Conservation (phyloP, 2,329 filamentous ascomycete species). For the Exophiala lecanii-corni region DNA sequence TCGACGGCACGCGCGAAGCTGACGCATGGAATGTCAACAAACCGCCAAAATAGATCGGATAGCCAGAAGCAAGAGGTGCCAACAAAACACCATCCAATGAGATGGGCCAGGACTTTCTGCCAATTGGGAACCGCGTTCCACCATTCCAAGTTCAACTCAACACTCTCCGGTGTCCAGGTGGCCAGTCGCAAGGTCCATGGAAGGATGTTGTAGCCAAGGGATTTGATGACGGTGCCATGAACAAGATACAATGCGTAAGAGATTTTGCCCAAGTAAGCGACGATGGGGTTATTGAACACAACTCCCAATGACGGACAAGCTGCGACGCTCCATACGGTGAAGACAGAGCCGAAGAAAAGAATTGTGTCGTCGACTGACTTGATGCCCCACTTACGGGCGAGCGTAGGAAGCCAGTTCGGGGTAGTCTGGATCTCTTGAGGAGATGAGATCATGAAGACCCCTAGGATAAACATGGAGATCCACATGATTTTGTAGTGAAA, state of each 20-base stretch:
- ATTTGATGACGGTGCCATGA: slow-evolving; percentile 23
- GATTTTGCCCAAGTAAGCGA: slow-evolving; percentile 31
- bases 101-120: slow-evolving; percentile 7
- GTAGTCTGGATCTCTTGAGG: slow-evolving; percentile 14
- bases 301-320: slow-evolving; percentile 5
- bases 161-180: slow-evolving; percentile 4
- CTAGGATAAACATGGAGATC: slow-evolving; percentile 4
- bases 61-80: slow-evolving; percentile 47
- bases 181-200: slow-evolving; percentile 12
- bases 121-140: slow-evolving; percentile 3
- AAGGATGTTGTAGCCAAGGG: slow-evolving; percentile 12
- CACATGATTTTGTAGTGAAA: slow-evolving; percentile 7
- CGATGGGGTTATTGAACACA: slow-evolving; percentile 16
- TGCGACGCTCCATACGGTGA: slow-evolving; percentile 14
- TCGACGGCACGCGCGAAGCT: slow-evolving; percentile 32
- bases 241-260: slow-evolving; percentile 32
- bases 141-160: slow-evolving; percentile 7
- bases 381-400: slow-evolving; percentile 7
- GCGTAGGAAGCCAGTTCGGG: slow-evolving; percentile 7
- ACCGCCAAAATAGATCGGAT: slow-evolving; percentile 57
- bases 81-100: slow-evolving; percentile 37
- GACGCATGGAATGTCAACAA: slow-evolving; percentile 50
- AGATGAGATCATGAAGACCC: slow-evolving; percentile 11
- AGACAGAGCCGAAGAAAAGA: slow-evolving; percentile 6
- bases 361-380: slow-evolving; percentile 5